These are phyloP conservation scores for Cyclocybe cylindracea DNA, from an alignment of 768 basidiomycete species.

Conservation along the genomic window DNA sequence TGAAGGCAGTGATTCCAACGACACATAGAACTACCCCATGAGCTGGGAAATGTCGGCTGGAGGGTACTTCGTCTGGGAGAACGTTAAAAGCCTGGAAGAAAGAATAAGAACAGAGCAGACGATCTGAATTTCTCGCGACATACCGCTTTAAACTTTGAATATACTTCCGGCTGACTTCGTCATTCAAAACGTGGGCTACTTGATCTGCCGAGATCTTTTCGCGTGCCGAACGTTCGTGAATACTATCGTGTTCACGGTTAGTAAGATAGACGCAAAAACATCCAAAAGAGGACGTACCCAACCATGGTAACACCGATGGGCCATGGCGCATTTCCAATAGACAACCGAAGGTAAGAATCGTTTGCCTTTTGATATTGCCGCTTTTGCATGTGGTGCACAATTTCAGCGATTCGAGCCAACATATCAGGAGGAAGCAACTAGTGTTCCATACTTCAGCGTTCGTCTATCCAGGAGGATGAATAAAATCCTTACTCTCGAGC, in stretches of 20 bases:
- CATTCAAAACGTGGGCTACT: conserved; percentile 97
- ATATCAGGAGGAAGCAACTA: conserved; percentile 84
- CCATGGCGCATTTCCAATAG: conserved; percentile 99
- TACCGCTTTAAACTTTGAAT: conserved; percentile 96
- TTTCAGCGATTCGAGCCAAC: conserved; percentile 84
- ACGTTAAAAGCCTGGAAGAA: conserved; percentile 76
- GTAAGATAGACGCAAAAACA: not conserved
- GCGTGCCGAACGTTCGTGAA: conserved; percentile 96
- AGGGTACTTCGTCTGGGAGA: conserved; percentile 95
- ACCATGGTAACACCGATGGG: conserved; percentile 99
- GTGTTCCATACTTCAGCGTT: not conserved
- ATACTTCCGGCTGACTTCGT: conserved; percentile 98
- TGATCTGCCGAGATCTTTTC: conserved; percentile 98
- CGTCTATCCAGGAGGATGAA: not conserved
- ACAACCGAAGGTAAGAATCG: conserved; percentile 94
- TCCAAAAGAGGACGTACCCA: conserved; percentile 59
- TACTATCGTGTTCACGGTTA: conserved; percentile 46
- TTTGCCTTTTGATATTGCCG: conserved; percentile 95
- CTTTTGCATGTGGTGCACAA: conserved; percentile 95
- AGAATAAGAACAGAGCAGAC: not conserved
- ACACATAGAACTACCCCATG: conserved; percentile 64
- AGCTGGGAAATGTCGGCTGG: conserved; percentile 89
- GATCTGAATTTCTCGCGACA: conserved; percentile 8
- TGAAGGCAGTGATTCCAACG: not conserved
- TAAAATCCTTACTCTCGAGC: conserved; percentile 71